These are phyloP conservation scores for Senecio squalidus DNA, from an alignment of 140 eudicot genomes.

Conservation along the genomic window DNA sequence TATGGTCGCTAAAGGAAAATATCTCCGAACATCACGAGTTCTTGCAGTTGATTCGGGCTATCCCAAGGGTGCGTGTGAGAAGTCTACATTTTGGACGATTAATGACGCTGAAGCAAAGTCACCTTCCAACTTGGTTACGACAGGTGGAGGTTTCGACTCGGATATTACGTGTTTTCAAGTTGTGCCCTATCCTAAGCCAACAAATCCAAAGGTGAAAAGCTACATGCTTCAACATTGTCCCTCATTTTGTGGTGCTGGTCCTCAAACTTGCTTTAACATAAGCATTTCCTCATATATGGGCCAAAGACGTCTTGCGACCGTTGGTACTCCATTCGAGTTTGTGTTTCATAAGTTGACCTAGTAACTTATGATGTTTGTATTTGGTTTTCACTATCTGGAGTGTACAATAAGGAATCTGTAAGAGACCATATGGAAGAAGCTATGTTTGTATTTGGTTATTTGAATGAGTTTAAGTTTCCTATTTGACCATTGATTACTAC, in stretches of 20 bases:
- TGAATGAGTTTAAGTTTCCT: background rate
- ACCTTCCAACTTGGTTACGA: conserved; percentile 22
- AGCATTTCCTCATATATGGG: too few relatives aligned
- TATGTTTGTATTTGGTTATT: background rate
- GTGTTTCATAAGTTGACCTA: conserved; percentile 16
- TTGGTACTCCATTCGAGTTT: too few relatives aligned
- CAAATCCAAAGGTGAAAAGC: conserved; percentile 14
- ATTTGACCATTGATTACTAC: too few relatives aligned
- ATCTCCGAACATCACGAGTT: conserved; percentile 1
- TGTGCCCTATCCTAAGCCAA: conserved; percentile 23
- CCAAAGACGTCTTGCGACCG: too few relatives aligned
- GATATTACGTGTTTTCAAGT: conserved; percentile 14
- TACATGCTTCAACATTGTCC: conserved; percentile 34
- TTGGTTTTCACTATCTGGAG: background rate
- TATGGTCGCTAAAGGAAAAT: background rate
- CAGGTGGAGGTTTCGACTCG: background rate
- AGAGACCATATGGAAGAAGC: background rate
- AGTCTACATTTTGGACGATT: background rate
- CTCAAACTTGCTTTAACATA: conserved; percentile 10
- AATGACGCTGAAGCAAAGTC: conserved; percentile 14
- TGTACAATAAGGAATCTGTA: background rate
- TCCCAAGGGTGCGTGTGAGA: conserved; percentile 5
- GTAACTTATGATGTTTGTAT: background rate
- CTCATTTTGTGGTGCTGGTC: conserved; percentile 8
- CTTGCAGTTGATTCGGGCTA: background rate